Evolutionary conservation across 1,284 basidiomycete species (phyloP), one percentile per base, ranked within the genome.

Genomic region (Leccinum pachyderme): DNA sequence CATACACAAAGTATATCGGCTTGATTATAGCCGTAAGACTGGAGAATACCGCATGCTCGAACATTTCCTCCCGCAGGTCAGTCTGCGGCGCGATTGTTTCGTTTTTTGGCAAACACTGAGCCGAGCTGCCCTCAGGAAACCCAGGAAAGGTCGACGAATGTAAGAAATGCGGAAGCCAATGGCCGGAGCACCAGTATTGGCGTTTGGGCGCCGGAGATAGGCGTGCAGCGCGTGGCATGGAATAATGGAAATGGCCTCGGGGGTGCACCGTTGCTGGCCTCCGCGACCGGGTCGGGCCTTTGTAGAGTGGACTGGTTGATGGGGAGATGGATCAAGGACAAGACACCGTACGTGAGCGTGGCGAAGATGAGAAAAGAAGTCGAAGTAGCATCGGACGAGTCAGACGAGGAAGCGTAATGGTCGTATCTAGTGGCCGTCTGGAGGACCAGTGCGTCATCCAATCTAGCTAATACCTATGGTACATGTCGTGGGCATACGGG

Each of bases 11-110:
- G 78, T 95, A 12, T 97, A 84, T 65, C 90, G 92, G 63, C 77
- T 98, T 51, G 95, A 97, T 72, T 93, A 91, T 64, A 91, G 83
- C 64, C 82, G 85, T 24, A 81, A 78, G 15, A 81, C 81, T 0
- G 81, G 82, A 29, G 83, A 91, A 57, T 92, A 83, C 64, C 77
- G 93, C 24, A 92, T 97, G 86, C 73, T 93, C 7, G 94, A 98
- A 59, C 81, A 83, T 35, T 87, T 95, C 62, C 69, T 88, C 3
- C 93, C 94, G 0, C 81, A 86, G 71, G 89, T 87, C 56, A 51
- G 71, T 37, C 27, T 50, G 7, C 37, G 11, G 18, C 37, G 6
- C 18, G 2, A 9, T 28, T 28, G 22, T 28, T 28, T 37, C 37
- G 18, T 44, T 25, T 18, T 18, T 9, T 44, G 11, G 25, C 29